Percentiles rank a stretch among this genome's conserved stretches.
These are phyloP conservation scores for Wickerhamiella hasegawae DNA, from an alignment of 805 yeast species.

Conservation along the genomic window DNA sequence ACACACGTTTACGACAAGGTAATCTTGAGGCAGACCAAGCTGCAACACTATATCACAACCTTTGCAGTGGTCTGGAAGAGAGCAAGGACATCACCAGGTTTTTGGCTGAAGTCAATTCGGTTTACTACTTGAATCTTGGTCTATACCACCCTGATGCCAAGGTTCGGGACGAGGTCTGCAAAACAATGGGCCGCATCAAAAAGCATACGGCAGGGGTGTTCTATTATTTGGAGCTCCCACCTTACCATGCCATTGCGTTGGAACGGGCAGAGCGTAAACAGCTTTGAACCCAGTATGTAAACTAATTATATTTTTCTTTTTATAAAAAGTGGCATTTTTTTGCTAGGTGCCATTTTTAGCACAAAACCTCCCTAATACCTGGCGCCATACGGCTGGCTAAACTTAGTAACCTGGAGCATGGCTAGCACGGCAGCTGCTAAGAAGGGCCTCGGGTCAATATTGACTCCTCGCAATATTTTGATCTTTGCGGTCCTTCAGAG, in stretches of 20 bases:
- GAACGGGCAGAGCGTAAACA: conserved; percentile 4
- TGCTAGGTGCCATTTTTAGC: no score
- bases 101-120: conserved; percentile 13
- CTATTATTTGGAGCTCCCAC: conserved; percentile 11
- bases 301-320: background rate
- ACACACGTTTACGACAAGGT: conserved; percentile 2
- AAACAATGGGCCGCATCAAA: conserved; percentile 15
- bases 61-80: conserved; percentile 14
- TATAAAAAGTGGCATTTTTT: no score
- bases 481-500: conserved; percentile 22
- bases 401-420: no score
- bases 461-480: background rate
- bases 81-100: conserved; percentile 18
- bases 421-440: background rate
- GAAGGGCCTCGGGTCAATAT: background rate
- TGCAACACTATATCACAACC: conserved; percentile 13
- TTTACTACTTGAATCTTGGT: conserved; percentile 19
- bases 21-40: conserved; percentile 14
- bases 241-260: conserved; percentile 7
- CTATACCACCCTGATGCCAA: conserved; percentile 18
- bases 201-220: conserved; percentile 18
- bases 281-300: no score
- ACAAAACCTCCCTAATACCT: no score
- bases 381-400: no score
- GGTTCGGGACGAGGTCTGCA: conserved; percentile 14